A percentile compares a stretch with the other conserved stretches of the same genome.
Evolutionary conservation across 331 rosid genomes (phyloP).

Genomic region (Rhamnella rubrinervis): DNA sequence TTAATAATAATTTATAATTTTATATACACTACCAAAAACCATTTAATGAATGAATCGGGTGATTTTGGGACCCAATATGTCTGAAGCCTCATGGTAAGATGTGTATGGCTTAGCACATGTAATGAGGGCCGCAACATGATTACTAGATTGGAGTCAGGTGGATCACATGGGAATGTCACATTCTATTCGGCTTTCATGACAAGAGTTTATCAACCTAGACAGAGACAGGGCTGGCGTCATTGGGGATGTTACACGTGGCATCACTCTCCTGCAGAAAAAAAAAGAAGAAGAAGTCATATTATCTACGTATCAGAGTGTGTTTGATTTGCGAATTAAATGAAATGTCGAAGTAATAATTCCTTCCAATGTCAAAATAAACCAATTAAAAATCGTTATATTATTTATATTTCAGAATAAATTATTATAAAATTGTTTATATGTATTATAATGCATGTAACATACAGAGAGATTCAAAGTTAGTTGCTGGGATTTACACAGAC

Average conservation of each 20-base stretch:
- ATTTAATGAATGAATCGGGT: too few species aligned
- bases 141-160: constrained; percentile 19
- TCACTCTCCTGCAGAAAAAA: not conserved
- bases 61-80: not conserved
- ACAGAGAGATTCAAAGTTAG: too few species aligned
- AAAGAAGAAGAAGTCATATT: not conserved
- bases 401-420: too few species aligned
- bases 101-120: not conserved
- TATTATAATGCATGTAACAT: not conserved
- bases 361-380: too few species aligned
- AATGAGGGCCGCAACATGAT: not conserved
- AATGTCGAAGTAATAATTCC: not conserved
- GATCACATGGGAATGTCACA: constrained; percentile 29
- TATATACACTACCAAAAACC: too few species aligned
- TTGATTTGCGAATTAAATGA: too few species aligned
- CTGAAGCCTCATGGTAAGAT: not conserved
- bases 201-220: constrained; percentile 17
- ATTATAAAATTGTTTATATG: too few species aligned
- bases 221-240: not conserved
- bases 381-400: too few species aligned
- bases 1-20: too few species aligned
- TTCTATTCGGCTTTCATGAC: constrained; percentile 13
- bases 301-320: not conserved
- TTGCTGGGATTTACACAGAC: too few species aligned
- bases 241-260: constrained; percentile 22